Evolutionary conservation across 2,329 filamentous ascomycete genomes (phyloP).

Genomic region (Microdochium trichocladiopsis): DNA sequence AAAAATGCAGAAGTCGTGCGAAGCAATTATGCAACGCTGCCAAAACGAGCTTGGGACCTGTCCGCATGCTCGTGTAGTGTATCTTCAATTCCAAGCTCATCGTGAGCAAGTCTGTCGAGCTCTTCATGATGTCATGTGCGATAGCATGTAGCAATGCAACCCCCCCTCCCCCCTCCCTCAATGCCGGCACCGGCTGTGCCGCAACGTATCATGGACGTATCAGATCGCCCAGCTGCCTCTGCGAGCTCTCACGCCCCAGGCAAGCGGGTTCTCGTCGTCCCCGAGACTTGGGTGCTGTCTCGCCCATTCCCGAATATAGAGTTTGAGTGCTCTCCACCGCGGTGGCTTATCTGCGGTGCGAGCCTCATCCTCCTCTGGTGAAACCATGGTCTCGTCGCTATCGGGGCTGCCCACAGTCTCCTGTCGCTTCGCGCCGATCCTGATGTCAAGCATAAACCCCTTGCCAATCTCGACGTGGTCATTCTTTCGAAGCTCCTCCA

Average conservation of each 20-base stretch:
- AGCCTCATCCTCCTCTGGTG: constrained; percentile 30
- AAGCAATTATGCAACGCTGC: too few species aligned
- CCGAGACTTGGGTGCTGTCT: constrained; percentile 72
- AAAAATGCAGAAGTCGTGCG: too few species aligned
- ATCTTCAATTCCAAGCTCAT: too few species aligned
- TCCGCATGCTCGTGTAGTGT: too few species aligned
- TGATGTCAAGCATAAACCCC: constrained; percentile 65
- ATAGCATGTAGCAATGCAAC: too few species aligned
- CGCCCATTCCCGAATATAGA: constrained; percentile 87
- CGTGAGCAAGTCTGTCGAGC: too few species aligned
- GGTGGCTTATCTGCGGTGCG: constrained; percentile 40
- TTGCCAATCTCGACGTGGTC: constrained; percentile 44
- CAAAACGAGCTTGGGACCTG: too few species aligned
- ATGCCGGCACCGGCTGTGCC: too few species aligned
- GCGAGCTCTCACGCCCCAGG: constrained; percentile 62
- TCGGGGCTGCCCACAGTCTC: neutral
- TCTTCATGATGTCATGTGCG: too few species aligned
- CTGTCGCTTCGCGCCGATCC: constrained; percentile 22
- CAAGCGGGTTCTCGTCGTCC: constrained; percentile 46
- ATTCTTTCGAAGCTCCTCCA: constrained; percentile 70
- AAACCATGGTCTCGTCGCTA: constrained; percentile 19
- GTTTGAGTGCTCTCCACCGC: constrained; percentile 75
- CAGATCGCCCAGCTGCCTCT: constrained; percentile 69
- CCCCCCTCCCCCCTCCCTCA: too few species aligned
- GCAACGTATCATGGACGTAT: neutral